These are phyloP conservation scores for Tubosaeta sp. DNA, from an alignment of 768 basidiomycete genomes.

Conservation along the genomic window DNA sequence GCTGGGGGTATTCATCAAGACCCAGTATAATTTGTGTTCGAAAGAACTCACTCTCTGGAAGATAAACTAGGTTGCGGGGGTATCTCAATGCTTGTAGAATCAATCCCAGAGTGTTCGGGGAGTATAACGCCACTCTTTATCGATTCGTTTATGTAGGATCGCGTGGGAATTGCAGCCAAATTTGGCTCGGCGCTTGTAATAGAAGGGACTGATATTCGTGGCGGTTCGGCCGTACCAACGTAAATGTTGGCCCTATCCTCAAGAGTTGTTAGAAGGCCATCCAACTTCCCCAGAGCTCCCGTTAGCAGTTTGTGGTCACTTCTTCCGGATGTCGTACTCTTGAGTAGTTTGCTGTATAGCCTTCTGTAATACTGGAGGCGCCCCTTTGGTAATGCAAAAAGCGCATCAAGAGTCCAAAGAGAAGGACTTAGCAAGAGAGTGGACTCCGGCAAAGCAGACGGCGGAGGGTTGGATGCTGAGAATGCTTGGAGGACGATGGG, in stretches of 20 bases:
- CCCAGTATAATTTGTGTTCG: neutral
- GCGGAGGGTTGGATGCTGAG: conserved; percentile 60
- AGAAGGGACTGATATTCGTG: neutral
- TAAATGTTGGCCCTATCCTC: conserved; percentile 51
- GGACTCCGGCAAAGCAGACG: conserved; percentile 36
- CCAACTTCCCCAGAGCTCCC: conserved; percentile 77
- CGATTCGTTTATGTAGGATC: neutral
- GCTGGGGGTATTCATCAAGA: conserved; percentile 31
- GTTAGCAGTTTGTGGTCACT: conserved; percentile 82
- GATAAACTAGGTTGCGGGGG: conserved; percentile 50
- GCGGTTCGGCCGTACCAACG: conserved; percentile 9
- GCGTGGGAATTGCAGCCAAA: neutral
- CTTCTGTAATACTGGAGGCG: conserved; percentile 91
- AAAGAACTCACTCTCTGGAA: conserved; percentile 50
- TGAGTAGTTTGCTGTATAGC: conserved; percentile 79
- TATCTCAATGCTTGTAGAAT: conserved; percentile 43
- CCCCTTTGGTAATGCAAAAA: conserved; percentile 82
- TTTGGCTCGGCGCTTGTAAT: neutral
- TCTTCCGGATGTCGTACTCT: conserved; percentile 79
- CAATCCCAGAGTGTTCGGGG: conserved; percentile 20
- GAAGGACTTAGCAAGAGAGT: conserved; percentile 34
- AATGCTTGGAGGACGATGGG: conserved; percentile 63
- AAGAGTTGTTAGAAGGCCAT: conserved; percentile 61
- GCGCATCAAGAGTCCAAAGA: conserved; percentile 78
- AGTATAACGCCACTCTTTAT: conserved; percentile 8